phyloP scores from a whole-genome alignment of 768 basidiomycete genomes.

The Amanita muscaria region DNA sequence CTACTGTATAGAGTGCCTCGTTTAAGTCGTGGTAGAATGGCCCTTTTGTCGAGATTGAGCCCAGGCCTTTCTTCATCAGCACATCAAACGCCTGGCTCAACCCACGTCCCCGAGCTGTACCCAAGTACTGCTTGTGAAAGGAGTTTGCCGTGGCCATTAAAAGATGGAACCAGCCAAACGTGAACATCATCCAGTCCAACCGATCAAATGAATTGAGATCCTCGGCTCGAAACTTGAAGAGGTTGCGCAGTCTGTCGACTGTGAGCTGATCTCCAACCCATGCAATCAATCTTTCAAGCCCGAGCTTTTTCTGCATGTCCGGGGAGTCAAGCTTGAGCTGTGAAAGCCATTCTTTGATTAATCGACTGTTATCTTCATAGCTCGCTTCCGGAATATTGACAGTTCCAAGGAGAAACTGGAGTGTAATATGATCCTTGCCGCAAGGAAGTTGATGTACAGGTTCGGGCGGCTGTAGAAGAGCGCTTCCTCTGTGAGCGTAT shows the following conservation, averaged over 20 bases:
- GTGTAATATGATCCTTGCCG: too few relatives aligned
- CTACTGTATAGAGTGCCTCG: conserved; percentile 26
- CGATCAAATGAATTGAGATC: conserved; percentile 32
- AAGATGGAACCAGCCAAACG: conserved; percentile 34
- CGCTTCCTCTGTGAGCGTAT: too few relatives aligned
- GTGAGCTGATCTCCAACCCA: conserved; percentile 33
- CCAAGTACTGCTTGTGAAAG: conserved; percentile 32
- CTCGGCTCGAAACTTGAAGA: conserved; percentile 25
- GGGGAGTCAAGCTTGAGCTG: conserved; percentile 18
- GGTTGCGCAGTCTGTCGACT: conserved; percentile 24
- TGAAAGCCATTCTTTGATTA: conserved; percentile 22
- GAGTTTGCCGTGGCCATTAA: conserved; percentile 32
- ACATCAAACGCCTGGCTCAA: conserved; percentile 23
- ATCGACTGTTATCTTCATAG: conserved; percentile 26
- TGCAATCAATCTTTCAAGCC: conserved; percentile 17
- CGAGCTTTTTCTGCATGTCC: conserved; percentile 16
- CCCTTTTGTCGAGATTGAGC: conserved; percentile 17
- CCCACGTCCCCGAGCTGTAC: conserved; percentile 18
- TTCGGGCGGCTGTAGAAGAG: too few relatives aligned
- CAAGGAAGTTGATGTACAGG: too few relatives aligned
- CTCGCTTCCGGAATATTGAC: conserved; percentile 29
- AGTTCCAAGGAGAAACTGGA: too few relatives aligned
- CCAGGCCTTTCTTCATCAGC: conserved; percentile 22
- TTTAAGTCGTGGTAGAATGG: conserved; percentile 27
- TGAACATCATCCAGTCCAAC: conserved; percentile 23